phyloP scores from a whole-genome alignment of 805 yeast genomes.

The Yueomyces sinensis region DNA sequence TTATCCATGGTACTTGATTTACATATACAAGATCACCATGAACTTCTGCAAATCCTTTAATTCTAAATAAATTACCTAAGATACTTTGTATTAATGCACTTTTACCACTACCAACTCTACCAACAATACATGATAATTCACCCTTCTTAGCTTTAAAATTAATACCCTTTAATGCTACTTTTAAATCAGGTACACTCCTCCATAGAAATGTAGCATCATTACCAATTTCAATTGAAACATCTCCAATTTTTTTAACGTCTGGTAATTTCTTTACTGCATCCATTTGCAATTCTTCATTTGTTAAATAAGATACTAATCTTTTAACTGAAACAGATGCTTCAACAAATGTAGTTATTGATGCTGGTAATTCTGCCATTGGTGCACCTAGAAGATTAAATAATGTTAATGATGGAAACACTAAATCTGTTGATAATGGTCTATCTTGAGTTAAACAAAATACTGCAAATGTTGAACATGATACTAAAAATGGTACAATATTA shows the following conservation, averaged over 20 bases:
- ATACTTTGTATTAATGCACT: conserved; percentile 42
- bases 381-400: conserved; percentile 44
- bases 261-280: conserved; percentile 20
- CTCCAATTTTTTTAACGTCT: conserved; percentile 8
- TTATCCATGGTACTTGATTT: conserved; percentile 45
- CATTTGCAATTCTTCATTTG: conserved; percentile 33
- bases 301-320: conserved; percentile 38
- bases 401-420: conserved; percentile 56
- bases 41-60: conserved; percentile 14
- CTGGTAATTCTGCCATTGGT: conserved; percentile 49
- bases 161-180: conserved; percentile 35
- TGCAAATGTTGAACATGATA: conserved; percentile 48
- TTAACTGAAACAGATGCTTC: conserved; percentile 47
- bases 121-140: conserved; percentile 45
- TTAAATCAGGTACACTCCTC: conserved; percentile 33
- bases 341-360: conserved; percentile 39
- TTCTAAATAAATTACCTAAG: conserved; percentile 39
- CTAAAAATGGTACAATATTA: conserved; percentile 52
- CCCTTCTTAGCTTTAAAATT: conserved; percentile 39
- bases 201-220: conserved; percentile 47
- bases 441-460: conserved; percentile 34
- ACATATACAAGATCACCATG: conserved; percentile 37
- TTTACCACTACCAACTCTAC: conserved; percentile 59
- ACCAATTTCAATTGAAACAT: conserved; percentile 31
- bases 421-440: conserved; percentile 47